Evolutionary conservation across 306 rosid genomes (phyloP).

Genomic region (Ormosia semicastrata): DNA sequence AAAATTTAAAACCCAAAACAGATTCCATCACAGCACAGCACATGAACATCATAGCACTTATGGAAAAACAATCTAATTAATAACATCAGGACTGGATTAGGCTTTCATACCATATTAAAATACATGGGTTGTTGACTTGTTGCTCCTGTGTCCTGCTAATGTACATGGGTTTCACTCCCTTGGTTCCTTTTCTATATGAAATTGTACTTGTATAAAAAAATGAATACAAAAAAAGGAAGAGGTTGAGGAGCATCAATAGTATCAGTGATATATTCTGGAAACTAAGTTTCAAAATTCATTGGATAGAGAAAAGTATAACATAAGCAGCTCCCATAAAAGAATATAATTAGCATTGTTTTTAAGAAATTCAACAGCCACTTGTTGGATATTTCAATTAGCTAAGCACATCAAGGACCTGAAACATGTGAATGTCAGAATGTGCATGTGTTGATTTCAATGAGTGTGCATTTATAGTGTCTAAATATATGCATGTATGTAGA

Average conservation of each 20-base stretch:
- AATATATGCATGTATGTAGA: not conserved
- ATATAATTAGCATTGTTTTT: not conserved
- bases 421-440: not conserved
- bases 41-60: too few species aligned
- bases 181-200: not conserved
- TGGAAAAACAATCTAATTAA: too few species aligned
- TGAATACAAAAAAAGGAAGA: not conserved
- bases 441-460: constrained; percentile 6
- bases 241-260: not conserved
- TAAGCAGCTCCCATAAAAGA: not conserved
- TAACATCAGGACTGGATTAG: too few species aligned
- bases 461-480: not conserved
- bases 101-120: too few species aligned
- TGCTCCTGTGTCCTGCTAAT: not conserved
- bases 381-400: not conserved
- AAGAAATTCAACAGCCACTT: not conserved
- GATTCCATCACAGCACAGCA: too few species aligned
- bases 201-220: not conserved
- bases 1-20: too few species aligned
- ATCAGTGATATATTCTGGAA: not conserved
- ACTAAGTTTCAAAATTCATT: not conserved
- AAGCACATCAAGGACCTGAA: not conserved
- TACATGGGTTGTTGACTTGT: not conserved
- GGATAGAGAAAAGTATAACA: not conserved
- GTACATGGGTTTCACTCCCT: not conserved